Conservation (phyloP, 1,139 yeast genomes). For the Saccharomyces hybrid region DNA sequence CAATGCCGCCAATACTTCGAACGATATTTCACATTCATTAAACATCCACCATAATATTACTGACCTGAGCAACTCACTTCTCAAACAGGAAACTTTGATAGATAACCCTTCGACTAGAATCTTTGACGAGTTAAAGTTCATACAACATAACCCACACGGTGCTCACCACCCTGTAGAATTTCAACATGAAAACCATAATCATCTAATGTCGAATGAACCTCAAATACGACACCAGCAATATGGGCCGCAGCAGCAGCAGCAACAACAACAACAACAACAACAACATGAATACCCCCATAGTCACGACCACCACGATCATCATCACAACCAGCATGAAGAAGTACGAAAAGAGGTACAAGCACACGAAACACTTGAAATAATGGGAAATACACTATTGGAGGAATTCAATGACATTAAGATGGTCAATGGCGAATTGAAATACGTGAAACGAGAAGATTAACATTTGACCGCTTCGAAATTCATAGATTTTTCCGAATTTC, state of each 20-base stretch:
- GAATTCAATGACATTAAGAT: constrained; percentile 7
- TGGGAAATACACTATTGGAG: constrained; percentile 8
- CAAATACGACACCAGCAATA: not conserved
- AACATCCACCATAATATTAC: not conserved
- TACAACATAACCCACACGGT: not conserved
- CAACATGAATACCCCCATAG: not conserved
- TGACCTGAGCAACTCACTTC: not conserved
- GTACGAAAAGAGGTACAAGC: not conserved
- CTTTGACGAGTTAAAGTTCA: not conserved
- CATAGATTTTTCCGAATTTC: not conserved
- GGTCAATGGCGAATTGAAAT: constrained; percentile 6
- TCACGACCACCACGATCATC: not conserved
- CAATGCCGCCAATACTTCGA: not conserved
- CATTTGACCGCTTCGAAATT: not conserved
- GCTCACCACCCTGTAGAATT: not conserved
- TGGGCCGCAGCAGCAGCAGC: not conserved
- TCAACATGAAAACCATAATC: not conserved
- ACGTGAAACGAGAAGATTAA: not conserved
- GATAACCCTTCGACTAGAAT: not conserved
- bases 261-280: no score
- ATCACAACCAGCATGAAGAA: not conserved
- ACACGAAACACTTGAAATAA: constrained; percentile 8
- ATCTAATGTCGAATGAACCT: not conserved
- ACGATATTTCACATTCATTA: not conserved
- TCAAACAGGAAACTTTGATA: not conserved